Conservation (phyloP, 2,329 filamentous ascomycete species). For the Fusarium heterosporum region DNA sequence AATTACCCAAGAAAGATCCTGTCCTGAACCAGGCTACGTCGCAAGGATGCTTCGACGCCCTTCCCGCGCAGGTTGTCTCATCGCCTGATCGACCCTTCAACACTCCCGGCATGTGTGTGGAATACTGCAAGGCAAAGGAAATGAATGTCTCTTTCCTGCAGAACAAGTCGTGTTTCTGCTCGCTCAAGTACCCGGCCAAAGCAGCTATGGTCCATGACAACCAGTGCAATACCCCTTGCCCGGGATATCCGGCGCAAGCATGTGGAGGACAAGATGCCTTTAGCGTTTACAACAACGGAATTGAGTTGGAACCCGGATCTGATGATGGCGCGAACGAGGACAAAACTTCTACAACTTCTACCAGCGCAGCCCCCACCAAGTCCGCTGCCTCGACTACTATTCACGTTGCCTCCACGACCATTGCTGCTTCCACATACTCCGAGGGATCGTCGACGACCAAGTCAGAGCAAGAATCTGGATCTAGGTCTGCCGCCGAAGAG, state of each 20-base stretch:
- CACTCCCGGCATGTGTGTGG: conserved; percentile 1
- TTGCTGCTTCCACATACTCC: neutral
- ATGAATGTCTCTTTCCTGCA: conserved; percentile 12
- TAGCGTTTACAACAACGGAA: conserved; percentile 29
- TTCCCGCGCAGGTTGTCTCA: neutral
- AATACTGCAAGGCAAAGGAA: neutral
- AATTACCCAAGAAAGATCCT: conserved; percentile 47
- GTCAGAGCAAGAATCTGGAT: neutral
- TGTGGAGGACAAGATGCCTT: conserved; percentile 28
- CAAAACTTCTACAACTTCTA: neutral
- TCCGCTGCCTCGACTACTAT: neutral
- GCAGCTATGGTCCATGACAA: conserved; percentile 17
- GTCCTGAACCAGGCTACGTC: neutral
- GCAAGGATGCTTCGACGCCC: conserved; percentile 34
- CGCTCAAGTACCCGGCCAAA: conserved; percentile 25
- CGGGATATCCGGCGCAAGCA: conserved; percentile 14
- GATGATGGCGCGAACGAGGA: neutral
- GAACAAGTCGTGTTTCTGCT: conserved; percentile 23
- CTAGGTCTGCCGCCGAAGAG: neutral
- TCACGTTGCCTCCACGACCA: neutral
- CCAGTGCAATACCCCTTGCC: conserved; percentile 28
- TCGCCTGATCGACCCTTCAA: neutral
- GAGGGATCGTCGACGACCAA: neutral
- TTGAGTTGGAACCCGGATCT: neutral
- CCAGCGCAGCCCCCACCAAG: neutral